Conservation (phyloP, 148 eudicot species). For the Vaccinium corymbosum region DNA sequence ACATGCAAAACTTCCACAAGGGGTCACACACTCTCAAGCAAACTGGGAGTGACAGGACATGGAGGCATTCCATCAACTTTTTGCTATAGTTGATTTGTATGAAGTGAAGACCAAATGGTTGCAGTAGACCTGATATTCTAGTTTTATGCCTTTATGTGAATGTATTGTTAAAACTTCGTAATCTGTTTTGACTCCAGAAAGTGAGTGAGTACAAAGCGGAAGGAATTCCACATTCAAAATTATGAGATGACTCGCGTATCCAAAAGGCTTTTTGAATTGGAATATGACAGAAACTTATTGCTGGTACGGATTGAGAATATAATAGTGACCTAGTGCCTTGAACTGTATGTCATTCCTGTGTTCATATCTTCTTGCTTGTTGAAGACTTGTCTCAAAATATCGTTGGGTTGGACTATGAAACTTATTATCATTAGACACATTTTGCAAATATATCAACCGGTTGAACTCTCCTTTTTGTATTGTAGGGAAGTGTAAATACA, state of each 20-base stretch:
- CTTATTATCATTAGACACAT: neutral
- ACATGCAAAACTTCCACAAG: too few relatives aligned
- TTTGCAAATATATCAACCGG: neutral
- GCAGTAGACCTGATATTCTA: neutral
- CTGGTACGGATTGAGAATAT: neutral
- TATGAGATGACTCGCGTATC: neutral
- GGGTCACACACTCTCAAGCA: too few relatives aligned
- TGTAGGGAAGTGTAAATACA: constrained; percentile 76
- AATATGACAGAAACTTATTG: neutral
- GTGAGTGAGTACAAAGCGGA: neutral
- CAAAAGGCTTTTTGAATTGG: neutral
- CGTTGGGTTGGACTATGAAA: neutral
- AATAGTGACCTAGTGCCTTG: neutral
- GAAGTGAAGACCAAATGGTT: neutral
- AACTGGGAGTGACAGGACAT: too few relatives aligned
- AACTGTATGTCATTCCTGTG: neutral
- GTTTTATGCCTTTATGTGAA: neutral
- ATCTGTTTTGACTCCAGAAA: too few relatives aligned
- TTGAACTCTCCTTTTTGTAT: constrained; percentile 19
- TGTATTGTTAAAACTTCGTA: neutral
- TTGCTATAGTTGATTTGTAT: too few relatives aligned
- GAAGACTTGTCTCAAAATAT: neutral
- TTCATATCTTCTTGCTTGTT: neutral
- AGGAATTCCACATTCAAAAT: neutral
- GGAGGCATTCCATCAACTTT: neutral